Conservation (phyloP, 176 grass and related monocot species). For the Thinopyrum elongatum region DNA sequence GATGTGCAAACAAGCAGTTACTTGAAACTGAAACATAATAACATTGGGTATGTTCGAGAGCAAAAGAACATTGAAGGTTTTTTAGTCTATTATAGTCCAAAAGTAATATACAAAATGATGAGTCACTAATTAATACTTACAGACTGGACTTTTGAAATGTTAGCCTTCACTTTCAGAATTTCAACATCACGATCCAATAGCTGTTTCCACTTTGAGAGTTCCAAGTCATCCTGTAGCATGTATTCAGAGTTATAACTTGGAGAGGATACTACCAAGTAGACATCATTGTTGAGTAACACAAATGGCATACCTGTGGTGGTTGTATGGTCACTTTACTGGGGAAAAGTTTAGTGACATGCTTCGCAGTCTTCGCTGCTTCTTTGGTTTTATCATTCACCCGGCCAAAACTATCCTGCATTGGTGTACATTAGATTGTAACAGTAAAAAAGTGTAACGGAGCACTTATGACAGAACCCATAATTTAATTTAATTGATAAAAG, state of each 20-base stretch:
- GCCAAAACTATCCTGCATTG: constrained; percentile 74
- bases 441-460: not conserved
- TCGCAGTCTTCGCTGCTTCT: constrained; percentile 69
- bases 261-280: not conserved
- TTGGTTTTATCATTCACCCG: constrained; percentile 83
- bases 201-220: constrained; percentile 81
- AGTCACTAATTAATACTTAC: constrained; percentile 49
- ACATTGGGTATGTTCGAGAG: not conserved
- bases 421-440: constrained; percentile 24
- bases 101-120: not conserved
- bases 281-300: constrained; percentile 22
- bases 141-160: constrained; percentile 66
- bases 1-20: not conserved
- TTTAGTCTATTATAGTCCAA: not conserved
- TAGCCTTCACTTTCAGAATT: constrained; percentile 89
- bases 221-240: constrained; percentile 66
- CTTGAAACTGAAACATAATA: constrained; percentile 12
- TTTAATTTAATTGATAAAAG: constrained; percentile 14
- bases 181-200: constrained; percentile 78
- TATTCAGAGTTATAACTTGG: constrained; percentile 23
- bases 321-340: constrained; percentile 89
- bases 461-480: constrained; percentile 5
- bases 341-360: constrained; percentile 86
- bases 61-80: constrained; percentile 11
- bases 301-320: constrained; percentile 64